Base-by-base conservation (phyloP, 495 filamentous ascomycete species). In the Umbilicaria muhlenbergii region DNA sequence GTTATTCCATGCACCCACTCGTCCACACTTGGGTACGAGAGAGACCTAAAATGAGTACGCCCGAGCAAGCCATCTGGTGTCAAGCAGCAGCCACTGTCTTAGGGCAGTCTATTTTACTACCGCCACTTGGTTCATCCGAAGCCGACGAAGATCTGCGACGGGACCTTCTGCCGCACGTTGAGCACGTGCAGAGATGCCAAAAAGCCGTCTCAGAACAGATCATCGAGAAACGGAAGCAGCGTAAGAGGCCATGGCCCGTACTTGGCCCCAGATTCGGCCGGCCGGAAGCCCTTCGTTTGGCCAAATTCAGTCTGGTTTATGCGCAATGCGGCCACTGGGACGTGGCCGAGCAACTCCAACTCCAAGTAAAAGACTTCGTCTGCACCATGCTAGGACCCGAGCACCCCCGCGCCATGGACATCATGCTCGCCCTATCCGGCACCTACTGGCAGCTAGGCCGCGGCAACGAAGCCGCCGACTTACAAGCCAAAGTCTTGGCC, bases 1-100 rank as follows among this genome's bases (percentile, higher is more conserved):
- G 51, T 34, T 65, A 64, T 38, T 62, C 52, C 10, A 65, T 68
- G 55, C 64, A 67, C 51, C 60, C 59, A 16, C 36, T 62, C 6
- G 55, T 66, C 3, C 62, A 68, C 34, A 46, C 36, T n/a, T 68
- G 62, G 62, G 61, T 52, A 1, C 47, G 63, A 31, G 51, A 65
- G 32, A 42, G 63, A 37, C 55, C 60, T 7, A 38, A 51, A 15
- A 61, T 62, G 55, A 49, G 41, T 7, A 42, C 48, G 2, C 21
- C 45, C 16, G 53, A 67, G 38, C 58, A 63, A 46, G 64, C 62
- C 8, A 15, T 69, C 1, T 63, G 61, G 62, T 58, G 50, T 39
- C 52, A 66, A 41, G 55, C 54, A 15, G 47, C 62, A 24, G 44
- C 42, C 0, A 56, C 49, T 4, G 47, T 53, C 7, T 49, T 65